phyloP scores from a whole-genome alignment of 2,329 filamentous ascomycete genomes.

The Beauveria varroae region DNA sequence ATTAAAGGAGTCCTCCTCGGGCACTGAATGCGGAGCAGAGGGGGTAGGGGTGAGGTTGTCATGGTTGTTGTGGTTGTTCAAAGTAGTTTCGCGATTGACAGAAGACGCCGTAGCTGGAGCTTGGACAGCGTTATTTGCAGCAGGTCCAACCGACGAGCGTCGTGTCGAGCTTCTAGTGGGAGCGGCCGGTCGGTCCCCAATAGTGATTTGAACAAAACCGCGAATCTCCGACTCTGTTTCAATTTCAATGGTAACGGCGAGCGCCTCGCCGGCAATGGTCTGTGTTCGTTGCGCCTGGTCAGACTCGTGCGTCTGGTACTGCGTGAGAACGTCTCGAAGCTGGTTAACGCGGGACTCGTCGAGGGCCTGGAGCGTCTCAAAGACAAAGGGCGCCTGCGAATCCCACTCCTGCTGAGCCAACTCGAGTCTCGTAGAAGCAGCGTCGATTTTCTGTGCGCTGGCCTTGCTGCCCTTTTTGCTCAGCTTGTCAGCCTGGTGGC shows the following conservation, averaged over 20 bases:
- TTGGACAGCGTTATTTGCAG: neutral
- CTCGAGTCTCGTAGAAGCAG: constrained; percentile 65
- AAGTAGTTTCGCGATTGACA: constrained; percentile 1
- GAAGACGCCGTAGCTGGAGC: neutral
- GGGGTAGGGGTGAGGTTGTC: constrained; percentile 4
- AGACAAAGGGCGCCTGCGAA: constrained; percentile 88
- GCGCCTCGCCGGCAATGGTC: constrained; percentile 65
- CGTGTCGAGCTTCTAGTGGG: constrained; percentile 34
- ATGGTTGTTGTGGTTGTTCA: neutral
- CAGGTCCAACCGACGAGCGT: constrained; percentile 30
- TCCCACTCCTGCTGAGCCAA: constrained; percentile 83
- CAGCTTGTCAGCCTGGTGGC: constrained; percentile 80
- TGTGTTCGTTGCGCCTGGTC: constrained; percentile 76
- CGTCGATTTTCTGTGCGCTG: constrained; percentile 69
- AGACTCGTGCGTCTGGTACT: constrained; percentile 86
- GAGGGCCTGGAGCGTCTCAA: constrained; percentile 82
- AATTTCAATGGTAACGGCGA: constrained; percentile 78
- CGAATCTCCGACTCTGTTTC: constrained; percentile 83
- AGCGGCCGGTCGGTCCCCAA: constrained; percentile 25
- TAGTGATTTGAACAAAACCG: constrained; percentile 48
- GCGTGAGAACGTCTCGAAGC: constrained; percentile 82
- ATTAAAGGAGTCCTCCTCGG: constrained; percentile 27
- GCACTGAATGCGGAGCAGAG: constrained; percentile 10
- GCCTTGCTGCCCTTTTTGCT: constrained; percentile 70
- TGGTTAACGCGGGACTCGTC: constrained; percentile 88